Conservation (phyloP, 176 grass and related monocot genomes). For the Oryza australiensis region DNA sequence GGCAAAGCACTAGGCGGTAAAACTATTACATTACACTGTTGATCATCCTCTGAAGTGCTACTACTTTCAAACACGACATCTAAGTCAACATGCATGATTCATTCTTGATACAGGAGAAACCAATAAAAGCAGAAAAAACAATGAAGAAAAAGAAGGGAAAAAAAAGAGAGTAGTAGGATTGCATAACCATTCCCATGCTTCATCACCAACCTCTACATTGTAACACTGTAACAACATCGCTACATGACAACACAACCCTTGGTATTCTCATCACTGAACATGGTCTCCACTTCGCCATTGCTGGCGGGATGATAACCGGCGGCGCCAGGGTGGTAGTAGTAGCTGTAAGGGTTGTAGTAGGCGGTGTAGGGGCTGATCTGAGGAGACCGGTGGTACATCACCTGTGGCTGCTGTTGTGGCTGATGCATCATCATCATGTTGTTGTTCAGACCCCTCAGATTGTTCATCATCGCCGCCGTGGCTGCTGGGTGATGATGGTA, state of each 20-base stretch:
- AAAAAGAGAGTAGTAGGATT: slow-evolving; percentile 27
- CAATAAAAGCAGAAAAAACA: slow-evolving; percentile 41
- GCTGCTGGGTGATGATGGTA: slow-evolving; percentile 61
- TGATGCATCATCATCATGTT: slow-evolving; percentile 91
- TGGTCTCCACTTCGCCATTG: slow-evolving; percentile 66
- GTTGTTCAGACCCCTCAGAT: slow-evolving; percentile 50
- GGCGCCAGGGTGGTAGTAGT: slow-evolving; percentile 60
- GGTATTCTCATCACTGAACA: slow-evolving; percentile 99
- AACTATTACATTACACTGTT: slow-evolving; percentile 41
- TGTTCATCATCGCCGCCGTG: slow-evolving; percentile 64
- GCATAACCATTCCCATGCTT: slow-evolving; percentile 43
- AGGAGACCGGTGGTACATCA: slow-evolving; percentile 95
- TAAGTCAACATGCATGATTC: slow-evolving; percentile 55
- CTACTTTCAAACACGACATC: slow-evolving; percentile 48
- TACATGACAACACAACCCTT: slow-evolving; percentile 91
- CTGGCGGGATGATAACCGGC: slow-evolving; percentile 49
- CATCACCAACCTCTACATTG: slow-evolving; percentile 49
- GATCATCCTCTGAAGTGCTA: slow-evolving; percentile 33
- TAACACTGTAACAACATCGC: slow-evolving; percentile 37
- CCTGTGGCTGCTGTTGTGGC: slow-evolving; percentile 74
- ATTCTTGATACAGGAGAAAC: slow-evolving; percentile 56
- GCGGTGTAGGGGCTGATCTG: slow-evolving; percentile 93
- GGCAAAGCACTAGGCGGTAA: slow-evolving; percentile 50
- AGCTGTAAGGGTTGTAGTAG: slow-evolving; percentile 76
- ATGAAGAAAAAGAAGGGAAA: slow-evolving; percentile 25